A percentile compares a stretch with the other conserved stretches of the same genome.
Conservation (phyloP, 129 eudicot genomes). For the Ambrosia artemisiifolia region DNA sequence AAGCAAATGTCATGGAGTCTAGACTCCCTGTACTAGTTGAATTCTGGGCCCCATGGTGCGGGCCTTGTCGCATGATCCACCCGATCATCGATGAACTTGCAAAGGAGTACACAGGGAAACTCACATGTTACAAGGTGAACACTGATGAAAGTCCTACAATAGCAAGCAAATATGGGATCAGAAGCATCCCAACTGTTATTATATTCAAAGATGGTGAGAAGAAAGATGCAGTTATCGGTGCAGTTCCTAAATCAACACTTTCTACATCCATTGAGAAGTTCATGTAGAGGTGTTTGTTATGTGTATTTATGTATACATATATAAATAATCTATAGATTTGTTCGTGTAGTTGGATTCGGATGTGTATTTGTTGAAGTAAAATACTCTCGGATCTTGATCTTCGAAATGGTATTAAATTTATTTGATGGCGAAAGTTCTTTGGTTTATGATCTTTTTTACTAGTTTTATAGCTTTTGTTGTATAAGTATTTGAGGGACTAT, state of each 20-base stretch:
- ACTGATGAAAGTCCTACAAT: constrained; percentile 80
- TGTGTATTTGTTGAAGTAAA: constrained; percentile 2
- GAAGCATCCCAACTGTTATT: constrained; percentile 95
- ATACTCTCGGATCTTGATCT: background rate
- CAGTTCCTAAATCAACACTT: constrained; percentile 79
- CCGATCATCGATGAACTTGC: constrained; percentile 83
- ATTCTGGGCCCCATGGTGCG: constrained; percentile 99
- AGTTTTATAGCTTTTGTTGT: background rate
- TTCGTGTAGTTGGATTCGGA: constrained; percentile 46
- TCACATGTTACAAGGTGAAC: constrained; percentile 77
- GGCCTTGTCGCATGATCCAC: constrained; percentile 94
- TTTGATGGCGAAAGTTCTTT: background rate
- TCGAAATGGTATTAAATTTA: background rate
- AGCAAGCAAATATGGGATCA: constrained; percentile 75
- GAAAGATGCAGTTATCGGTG: constrained; percentile 92
- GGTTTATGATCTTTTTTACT: background rate
- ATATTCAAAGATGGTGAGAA: constrained; percentile 90
- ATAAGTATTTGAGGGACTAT: background rate
- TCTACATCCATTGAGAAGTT: constrained; percentile 67
- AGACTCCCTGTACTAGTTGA: constrained; percentile 71
- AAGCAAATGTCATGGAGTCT: constrained; percentile 58
- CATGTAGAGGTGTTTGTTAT: constrained; percentile 41
- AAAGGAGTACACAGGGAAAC: constrained; percentile 65
- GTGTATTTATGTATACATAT: background rate
- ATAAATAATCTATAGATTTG: constrained; percentile 36